These are phyloP conservation scores for Dactylellina drechsleri DNA, from an alignment of 2,329 filamentous ascomycete genomes.

Conservation along the genomic window DNA sequence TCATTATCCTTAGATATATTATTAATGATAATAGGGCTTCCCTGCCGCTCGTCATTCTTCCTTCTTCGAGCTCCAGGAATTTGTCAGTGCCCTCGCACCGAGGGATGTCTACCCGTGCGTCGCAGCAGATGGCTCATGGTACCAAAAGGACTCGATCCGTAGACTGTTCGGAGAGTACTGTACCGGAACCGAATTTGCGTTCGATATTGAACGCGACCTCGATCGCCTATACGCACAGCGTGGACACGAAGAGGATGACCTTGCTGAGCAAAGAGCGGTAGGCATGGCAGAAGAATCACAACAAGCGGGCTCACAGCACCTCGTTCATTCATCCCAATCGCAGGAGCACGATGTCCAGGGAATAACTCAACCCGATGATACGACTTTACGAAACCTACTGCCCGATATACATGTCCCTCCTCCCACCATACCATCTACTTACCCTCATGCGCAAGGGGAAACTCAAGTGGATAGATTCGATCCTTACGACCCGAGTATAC, in stretches of 20 bases:
- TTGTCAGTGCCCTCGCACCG: constrained; percentile 76
- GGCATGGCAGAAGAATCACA: constrained; percentile 45
- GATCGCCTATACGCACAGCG: constrained; percentile 13
- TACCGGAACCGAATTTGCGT: constrained; percentile 54
- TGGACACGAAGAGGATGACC: constrained; percentile 22
- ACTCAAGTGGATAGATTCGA: constrained; percentile 40
- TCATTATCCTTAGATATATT: background rate
- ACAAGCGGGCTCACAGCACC: constrained; percentile 62
- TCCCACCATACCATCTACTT: background rate
- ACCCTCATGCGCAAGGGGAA: constrained; percentile 22
- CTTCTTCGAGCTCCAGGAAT: constrained; percentile 77
- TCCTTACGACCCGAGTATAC: constrained; percentile 25
- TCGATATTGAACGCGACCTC: constrained; percentile 56
- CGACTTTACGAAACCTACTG: constrained; percentile 6
- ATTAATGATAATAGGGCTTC: constrained; percentile 66
- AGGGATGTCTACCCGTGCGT: constrained; percentile 86
- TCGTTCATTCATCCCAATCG: constrained; percentile 64
- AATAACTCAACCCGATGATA: constrained; percentile 25
- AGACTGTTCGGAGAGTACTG: constrained; percentile 58
- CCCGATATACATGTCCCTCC: constrained; percentile 1
- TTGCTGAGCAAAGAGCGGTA: constrained; percentile 27
- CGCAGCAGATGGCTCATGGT: constrained; percentile 73
- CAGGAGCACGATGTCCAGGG: constrained; percentile 60
- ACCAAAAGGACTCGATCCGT: constrained; percentile 61
- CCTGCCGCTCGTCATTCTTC: constrained; percentile 92